phyloP scores from a whole-genome alignment of 2,329 filamentous ascomycete species.

The Neobulgaria alba region DNA sequence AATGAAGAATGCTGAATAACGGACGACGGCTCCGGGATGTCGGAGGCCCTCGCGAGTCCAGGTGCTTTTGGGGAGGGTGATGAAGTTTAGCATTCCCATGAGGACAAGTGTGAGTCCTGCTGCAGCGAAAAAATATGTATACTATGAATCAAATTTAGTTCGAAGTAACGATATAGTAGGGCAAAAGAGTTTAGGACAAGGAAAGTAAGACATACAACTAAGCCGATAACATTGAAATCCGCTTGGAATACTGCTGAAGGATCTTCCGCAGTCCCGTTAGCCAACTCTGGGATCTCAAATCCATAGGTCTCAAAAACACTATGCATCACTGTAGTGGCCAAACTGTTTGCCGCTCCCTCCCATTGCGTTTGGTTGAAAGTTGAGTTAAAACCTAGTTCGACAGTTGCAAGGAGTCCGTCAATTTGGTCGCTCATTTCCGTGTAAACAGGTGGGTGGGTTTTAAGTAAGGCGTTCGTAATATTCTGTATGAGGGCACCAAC shows the following conservation, averaged over 20 bases:
- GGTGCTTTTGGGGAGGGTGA: conserved; percentile 6
- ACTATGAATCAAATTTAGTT: no score
- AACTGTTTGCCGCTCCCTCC: background rate
- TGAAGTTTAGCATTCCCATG: conserved; percentile 15
- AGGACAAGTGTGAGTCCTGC: conserved; percentile 17
- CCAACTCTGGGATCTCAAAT: background rate
- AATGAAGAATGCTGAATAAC: conserved; percentile 3
- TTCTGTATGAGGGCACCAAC: background rate
- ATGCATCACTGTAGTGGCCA: background rate
- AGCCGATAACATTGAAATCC: conserved; percentile 15
- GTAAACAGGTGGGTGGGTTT: background rate
- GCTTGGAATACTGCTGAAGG: no score
- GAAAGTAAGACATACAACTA: conserved; percentile 9
- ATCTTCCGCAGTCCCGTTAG: background rate
- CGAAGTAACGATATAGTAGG: background rate
- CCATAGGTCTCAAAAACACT: background rate
- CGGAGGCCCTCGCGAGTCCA: background rate
- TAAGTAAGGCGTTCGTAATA: background rate
- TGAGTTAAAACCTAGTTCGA: background rate
- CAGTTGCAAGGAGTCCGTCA: background rate
- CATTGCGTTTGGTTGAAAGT: background rate
- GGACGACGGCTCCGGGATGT: conserved; percentile 1
- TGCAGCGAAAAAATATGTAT: conserved; percentile 20
- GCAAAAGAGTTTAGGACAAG: background rate
- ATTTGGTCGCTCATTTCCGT: background rate